Base-by-base conservation (phyloP, 495 filamentous ascomycete species). In the Hypoxylon crocopeplum region DNA sequence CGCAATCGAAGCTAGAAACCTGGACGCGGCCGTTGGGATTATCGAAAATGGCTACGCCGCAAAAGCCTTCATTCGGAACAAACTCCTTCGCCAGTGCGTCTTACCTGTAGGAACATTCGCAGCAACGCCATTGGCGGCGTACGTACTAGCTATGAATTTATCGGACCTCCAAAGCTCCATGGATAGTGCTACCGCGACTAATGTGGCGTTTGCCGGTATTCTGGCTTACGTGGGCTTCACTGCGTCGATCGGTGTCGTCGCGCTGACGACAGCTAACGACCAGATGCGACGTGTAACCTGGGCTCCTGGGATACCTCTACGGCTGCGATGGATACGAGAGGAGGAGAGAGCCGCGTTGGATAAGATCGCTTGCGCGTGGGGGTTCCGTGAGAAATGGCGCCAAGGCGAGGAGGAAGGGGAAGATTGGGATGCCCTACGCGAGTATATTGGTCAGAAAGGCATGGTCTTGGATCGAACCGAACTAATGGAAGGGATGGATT, bases 201-300 rank as follows among this genome's bases (percentile, higher is more conserved):
- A 82, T n/a, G 83, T 94, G 49, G 86, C 87, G 0, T 93, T 96
- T 64, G 83, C 79, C 3, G 94, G 91, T 7, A 88, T 89, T 11
- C 60, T 94, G 17, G 87, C 90, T 11, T 98, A 97, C 68, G 78
- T 94, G 11, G 85, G 81, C 1, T 87, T 91, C 45, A 90, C 89
- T 6, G 86, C 83, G 2, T 88, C 86, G 1, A 81, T 97, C 38
- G 94, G 93, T 4, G 65, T 91, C n/a, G 81, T 97, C 11, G 92
- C 92, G 11, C 71, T 93, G 19, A 88, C 88, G 24, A 96, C 93
- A 12, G 77, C 84, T 15, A 97, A 97, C 75, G 92, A 97, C 70
- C 92, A 98, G 70, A 95, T 96, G 89, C 86, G 91, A 51, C 84
- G 94, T 3, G 90, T 98, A 24, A 89, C 87, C 3, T 98, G 95